Base-by-base conservation (phyloP, 805 yeast species). In the Grigorovia yakushimaensis region DNA sequence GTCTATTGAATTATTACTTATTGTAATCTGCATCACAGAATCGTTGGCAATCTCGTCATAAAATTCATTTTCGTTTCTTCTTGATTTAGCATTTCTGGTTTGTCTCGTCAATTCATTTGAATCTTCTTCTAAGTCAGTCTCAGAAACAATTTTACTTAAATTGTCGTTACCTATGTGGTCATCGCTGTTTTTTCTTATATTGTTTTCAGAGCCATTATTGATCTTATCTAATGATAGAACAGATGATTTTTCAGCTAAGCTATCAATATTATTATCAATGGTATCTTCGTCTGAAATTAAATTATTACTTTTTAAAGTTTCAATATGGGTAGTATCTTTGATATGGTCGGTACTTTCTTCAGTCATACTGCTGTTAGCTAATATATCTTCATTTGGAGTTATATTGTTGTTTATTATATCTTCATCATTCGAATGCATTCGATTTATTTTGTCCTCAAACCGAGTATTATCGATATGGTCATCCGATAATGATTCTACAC, bases 21-120 rank as follows among this genome's bases (percentile, higher is more conserved):
- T 33, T 33, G 37, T 33, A 33, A 13, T n/a, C 6, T 33, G 37
- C n/a, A 33, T 13, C 3, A 15, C 15, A n/a, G 37, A 33, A 33
- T 33, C 21, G 18, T 39, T 39, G 3, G 22, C 18, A 39, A 39
- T 39, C 18, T 39, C 41, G 11, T 39, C 41, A 33, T 21, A 21
- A 5, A 39, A 39, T 13, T 39, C 24, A 21, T 33, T 33, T 33
- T 33, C 37, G 15, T 15, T 33, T 33, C 37, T 33, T 9, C 37
- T 33, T 6, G 37, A 15, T 33, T 33, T 33, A 15, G 37, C 37
- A n/a, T 41, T 47, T 24, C 48, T 41, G 37, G 47, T 49, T 41
- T 54, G 61, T 44, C 61, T 54, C 38, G 57, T 50, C 22, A 59
- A 42, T 18, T 57, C 52, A 37, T 58, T 51, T 5, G 55, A 48